phyloP scores from a whole-genome alignment of 176 grass and related monocot species.

The Hyparrhenia diplandra region DNA sequence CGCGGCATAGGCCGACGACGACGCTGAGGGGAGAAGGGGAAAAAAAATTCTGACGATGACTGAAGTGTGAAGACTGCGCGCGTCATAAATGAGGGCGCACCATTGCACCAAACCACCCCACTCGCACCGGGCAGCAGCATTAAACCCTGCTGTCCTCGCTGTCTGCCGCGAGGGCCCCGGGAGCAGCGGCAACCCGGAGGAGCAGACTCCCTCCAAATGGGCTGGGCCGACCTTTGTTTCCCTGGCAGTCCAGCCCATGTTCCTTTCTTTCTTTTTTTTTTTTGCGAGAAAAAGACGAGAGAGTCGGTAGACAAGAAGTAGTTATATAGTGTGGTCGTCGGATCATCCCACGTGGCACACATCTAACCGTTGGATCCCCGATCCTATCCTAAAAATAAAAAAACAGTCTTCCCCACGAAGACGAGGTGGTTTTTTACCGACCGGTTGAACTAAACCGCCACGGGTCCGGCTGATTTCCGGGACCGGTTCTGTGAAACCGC shows the following conservation, averaged over 20 bases:
- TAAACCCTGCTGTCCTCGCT: background rate
- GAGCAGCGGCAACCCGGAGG: background rate
- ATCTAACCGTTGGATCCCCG: background rate
- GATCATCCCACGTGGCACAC: background rate
- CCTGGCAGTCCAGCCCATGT: background rate
- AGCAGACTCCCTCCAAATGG: background rate
- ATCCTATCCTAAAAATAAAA: too few species aligned
- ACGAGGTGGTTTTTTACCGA: too few species aligned
- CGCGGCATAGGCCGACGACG: background rate
- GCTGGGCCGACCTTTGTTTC: background rate
- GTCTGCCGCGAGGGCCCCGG: background rate
- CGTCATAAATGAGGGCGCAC: constrained; percentile 7
- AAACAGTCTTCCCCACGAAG: too few species aligned
- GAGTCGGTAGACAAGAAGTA: too few species aligned
- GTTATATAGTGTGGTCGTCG: background rate
- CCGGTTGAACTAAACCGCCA: too few species aligned
- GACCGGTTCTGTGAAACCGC: too few species aligned
- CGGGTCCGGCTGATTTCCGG: too few species aligned
- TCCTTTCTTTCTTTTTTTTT: background rate
- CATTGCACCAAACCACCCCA: background rate
- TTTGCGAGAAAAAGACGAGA: background rate
- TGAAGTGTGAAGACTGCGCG: background rate
- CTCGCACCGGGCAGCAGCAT: too few species aligned
- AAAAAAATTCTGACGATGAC: background rate
- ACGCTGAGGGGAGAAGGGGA: background rate